A percentile compares a stretch with the other conserved stretches of the same genome.
Evolutionary conservation across 441 rosid genomes (phyloP).

Genomic region (Biscutella laevigata): DNA sequence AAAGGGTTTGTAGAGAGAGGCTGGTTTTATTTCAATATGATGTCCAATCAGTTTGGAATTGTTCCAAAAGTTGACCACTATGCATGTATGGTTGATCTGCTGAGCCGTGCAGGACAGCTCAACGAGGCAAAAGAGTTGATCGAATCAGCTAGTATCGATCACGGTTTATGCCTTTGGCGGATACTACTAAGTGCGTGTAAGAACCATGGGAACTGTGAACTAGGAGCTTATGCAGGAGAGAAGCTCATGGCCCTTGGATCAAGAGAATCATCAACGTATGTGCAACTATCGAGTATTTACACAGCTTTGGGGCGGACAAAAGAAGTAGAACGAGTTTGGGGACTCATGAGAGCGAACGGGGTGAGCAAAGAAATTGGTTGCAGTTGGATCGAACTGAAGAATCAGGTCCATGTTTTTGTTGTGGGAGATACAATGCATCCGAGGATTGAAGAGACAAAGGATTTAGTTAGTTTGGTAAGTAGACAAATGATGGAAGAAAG

Average conservation of each 20-base stretch:
- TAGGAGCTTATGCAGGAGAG: constrained; percentile 82
- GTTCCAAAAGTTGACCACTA: constrained; percentile 65
- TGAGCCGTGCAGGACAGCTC: constrained; percentile 76
- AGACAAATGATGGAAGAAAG: constrained; percentile 58
- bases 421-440: constrained; percentile 72
- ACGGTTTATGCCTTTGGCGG: constrained; percentile 68
- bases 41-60: constrained; percentile 43
- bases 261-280: constrained; percentile 69
- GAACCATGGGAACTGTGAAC: constrained; percentile 51
- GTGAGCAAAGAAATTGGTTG: constrained; percentile 76
- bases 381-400: constrained; percentile 72
- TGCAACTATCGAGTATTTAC: constrained; percentile 53
- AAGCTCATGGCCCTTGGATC: constrained; percentile 72
- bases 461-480: constrained; percentile 31
- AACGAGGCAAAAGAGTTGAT: constrained; percentile 68
- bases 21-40: constrained; percentile 55
- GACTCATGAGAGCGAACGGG: constrained; percentile 50
- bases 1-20: constrained; percentile 67
- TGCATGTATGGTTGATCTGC: constrained; percentile 79
- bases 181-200: constrained; percentile 67
- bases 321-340: constrained; percentile 58
- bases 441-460: constrained; percentile 35
- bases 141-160: constrained; percentile 56
- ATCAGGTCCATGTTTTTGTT: constrained; percentile 52
- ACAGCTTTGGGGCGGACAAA: constrained; percentile 43